Evolutionary conservation across 768 basidiomycete genomes (phyloP), one percentile per base, ranked within the genome.

Genomic region (Scleroderma bovista): DNA sequence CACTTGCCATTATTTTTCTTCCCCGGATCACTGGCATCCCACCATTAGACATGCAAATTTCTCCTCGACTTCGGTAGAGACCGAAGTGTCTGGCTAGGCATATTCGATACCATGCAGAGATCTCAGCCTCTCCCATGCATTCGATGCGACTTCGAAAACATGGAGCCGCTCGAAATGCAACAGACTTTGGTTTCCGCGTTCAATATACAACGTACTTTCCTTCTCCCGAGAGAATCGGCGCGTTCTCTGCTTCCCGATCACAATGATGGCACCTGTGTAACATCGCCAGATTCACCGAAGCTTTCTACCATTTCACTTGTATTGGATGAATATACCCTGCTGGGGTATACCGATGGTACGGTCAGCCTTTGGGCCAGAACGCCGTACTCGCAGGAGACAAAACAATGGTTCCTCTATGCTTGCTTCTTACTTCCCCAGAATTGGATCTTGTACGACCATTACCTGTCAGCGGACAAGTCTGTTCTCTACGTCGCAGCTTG

Each of bases 41-140:
- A 5, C n/a, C 13, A 17, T 22, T 38, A 64, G 62, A 65, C 63
- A 53, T 65, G 60, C 56, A 62, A 50, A 40, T 44, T 41, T 20
- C 55, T 63, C 37, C 17, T 42, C 29, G 33, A 17, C 8, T 41
- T 63, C 44, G 65, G 56, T 12, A 49, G 51, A 45, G 50, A 58
- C 26, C 46, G 44, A 6, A 33, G 50, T 17, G 22, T 65, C 17
- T 65, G 63, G 62, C 48, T 31, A n/a, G 37, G 19, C 44, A 37
- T 64, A 16, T 54, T 58, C 12, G 20, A 40, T 17, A 54, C 32
- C 5, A 29, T 58, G 33, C 55, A 48, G 23, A 23, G 48, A 19
- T 40, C 29, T 1, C 53, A 65, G 26, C 53, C 57, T 6, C 19
- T 60, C 1, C 51, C 60, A 33, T 57, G 42, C 29, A 51, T 55